phyloP scores from a whole-genome alignment of 1,284 basidiomycete species.

The Rhizoctonia solani region DNA sequence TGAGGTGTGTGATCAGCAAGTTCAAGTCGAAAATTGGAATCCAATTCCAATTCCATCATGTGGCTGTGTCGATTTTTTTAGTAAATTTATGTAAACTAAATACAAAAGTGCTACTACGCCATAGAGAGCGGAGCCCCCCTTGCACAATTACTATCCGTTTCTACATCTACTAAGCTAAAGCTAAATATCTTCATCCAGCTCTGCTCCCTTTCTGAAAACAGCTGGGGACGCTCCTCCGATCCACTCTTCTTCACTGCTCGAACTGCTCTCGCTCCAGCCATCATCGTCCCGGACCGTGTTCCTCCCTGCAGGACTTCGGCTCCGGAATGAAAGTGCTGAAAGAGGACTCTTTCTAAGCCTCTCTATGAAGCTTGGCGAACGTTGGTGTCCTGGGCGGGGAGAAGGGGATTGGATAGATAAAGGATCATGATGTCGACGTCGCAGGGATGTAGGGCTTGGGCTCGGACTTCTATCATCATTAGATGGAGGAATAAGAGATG shows the following conservation, averaged over 20 bases:
- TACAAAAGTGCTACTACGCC: background rate
- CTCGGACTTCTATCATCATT: constrained; percentile 5
- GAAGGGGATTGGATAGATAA: background rate
- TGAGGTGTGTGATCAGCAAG: too few relatives aligned
- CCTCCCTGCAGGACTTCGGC: constrained; percentile 14
- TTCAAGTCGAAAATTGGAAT: constrained; percentile 31
- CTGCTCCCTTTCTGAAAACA: constrained; percentile 8
- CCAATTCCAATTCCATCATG: constrained; percentile 24
- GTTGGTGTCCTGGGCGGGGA: constrained; percentile 11
- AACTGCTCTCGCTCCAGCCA: constrained; percentile 28
- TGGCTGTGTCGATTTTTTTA: constrained; percentile 7
- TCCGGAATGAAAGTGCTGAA: constrained; percentile 22
- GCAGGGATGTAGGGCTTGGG: background rate
- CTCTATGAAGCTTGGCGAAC: constrained; percentile 27
- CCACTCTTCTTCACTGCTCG: constrained; percentile 30
- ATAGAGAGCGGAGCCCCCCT: too few relatives aligned
- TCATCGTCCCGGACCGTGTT: constrained; percentile 31
- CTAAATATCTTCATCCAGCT: background rate
- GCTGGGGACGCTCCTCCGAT: constrained; percentile 22
- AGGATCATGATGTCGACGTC: background rate
- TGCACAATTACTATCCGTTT: background rate
- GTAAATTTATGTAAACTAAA: background rate
- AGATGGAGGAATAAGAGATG: background rate
- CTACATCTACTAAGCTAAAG: background rate
- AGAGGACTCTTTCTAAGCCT: constrained; percentile 26